Evolutionary conservation across 1,284 basidiomycete genomes (phyloP), one percentile per base, ranked within the genome.

Genomic region (Cerrena zonata): DNA sequence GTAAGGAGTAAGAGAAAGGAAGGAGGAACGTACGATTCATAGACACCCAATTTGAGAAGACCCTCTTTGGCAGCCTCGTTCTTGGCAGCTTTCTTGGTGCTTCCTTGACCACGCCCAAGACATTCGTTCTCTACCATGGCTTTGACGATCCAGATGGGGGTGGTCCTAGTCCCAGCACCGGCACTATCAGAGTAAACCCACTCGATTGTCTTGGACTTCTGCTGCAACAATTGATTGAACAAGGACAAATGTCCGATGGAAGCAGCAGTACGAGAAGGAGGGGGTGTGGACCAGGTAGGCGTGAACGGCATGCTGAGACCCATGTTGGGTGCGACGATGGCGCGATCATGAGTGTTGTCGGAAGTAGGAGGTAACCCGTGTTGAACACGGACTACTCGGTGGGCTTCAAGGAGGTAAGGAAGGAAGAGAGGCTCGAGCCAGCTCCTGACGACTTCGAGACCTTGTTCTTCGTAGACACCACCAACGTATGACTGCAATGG

Each of bases 401-500:
- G 89, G 15, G 84, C 84, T 40, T 76, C 73, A 34, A 56, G 57
- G 46, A 78, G 63, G 63, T 85, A 89, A 5, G 86, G 86, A 30
- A 62, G 70, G 59, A 89, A 76, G 48, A 89, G 77, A 1, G 65
- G 62, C 45, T 67, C 67, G 26, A 89, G 73, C 86, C 86, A 89
- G 3, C 55, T 47, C 53, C 74, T 70, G 40, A 80, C 78, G 4
- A 64, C 68, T 0, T 73, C 63, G 36, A 89, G 72, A 27, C 84
- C 86, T 57, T 80, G 79, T 50, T 88, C 86, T 43, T 74, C 63
- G 66, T 79, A 88, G 5, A 89, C 66, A 0, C 86, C 86, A 19
- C 87, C 86, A 19, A 89, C 75, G 63, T 84, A 89, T 2, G 87
- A 78, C 86, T 89, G n/a, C n/a, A n/a, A n/a, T n/a, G n/a, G n/a